These are phyloP conservation scores for Termitomyces sp. DNA, from an alignment of 768 basidiomycete genomes.

Conservation along the genomic window DNA sequence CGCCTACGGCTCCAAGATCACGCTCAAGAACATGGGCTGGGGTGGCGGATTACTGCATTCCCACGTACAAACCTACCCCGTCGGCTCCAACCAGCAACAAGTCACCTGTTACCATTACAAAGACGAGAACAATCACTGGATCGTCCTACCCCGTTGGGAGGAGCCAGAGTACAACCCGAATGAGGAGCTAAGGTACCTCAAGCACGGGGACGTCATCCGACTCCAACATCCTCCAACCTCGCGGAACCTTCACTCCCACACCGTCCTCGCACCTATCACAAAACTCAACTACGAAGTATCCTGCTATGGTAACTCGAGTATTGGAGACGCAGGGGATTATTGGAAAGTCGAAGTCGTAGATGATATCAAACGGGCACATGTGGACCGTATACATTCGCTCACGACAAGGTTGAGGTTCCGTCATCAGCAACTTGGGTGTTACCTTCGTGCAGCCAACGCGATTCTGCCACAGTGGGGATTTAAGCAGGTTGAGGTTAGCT, in stretches of 20 bases:
- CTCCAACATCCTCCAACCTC: conserved; percentile 80
- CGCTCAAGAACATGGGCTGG: conserved; percentile 96
- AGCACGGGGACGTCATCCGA: conserved; percentile 75
- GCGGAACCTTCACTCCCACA: conserved; percentile 91
- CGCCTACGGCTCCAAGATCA: conserved; percentile 86
- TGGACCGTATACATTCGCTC: conserved; percentile 78
- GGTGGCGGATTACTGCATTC: conserved; percentile 97
- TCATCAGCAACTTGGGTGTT: conserved; percentile 79
- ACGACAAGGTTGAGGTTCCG: conserved; percentile 87
- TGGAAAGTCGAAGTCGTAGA: conserved; percentile 95
- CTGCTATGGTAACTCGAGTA: conserved; percentile 85
- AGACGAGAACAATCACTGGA: conserved; percentile 95
- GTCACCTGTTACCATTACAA: conserved; percentile 99
- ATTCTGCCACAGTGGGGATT: conserved; percentile 97
- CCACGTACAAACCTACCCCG: conserved; percentile 92
- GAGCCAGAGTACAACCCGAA: conserved; percentile 64
- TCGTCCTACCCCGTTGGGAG: conserved; percentile 78
- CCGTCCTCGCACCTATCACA: conserved; percentile 81
- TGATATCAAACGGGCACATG: conserved; percentile 61
- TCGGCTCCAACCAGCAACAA: conserved; percentile 92
- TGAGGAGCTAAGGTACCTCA: conserved; percentile 65
- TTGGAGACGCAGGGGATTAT: conserved; percentile 87
- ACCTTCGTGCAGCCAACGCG: conserved; percentile 84
- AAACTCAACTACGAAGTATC: conserved; percentile 92
- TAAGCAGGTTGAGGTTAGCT: conserved; percentile 97